These are phyloP conservation scores for Saxophila tyrrhenica DNA, from an alignment of 495 filamentous ascomycete species.

Conservation along the genomic window DNA sequence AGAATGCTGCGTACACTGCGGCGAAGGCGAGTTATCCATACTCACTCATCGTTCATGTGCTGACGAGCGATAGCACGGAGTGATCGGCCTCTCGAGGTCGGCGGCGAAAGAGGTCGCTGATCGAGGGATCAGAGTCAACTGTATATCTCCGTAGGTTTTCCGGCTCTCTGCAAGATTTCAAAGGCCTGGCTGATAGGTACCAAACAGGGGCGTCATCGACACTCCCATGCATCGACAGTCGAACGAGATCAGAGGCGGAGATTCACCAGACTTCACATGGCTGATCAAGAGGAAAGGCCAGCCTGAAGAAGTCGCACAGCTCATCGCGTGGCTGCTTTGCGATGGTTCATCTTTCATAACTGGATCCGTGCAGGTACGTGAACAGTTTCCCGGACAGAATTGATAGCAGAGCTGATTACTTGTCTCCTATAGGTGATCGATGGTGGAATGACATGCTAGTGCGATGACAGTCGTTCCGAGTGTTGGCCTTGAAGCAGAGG, in stretches of 20 bases:
- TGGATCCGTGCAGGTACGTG: conserved; percentile 16
- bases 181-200: background rate
- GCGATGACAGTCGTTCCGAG: too few relatives aligned
- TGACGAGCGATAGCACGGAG: conserved; percentile 12
- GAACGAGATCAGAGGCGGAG: conserved; percentile 27
- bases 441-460: background rate
- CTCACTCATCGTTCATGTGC: background rate
- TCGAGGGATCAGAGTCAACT: conserved; percentile 21
- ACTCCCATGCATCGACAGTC: conserved; percentile 43
- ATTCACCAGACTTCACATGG: conserved; percentile 13
- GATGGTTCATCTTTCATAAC: conserved; percentile 47
- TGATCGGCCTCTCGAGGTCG: conserved; percentile 21
- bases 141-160: conserved; percentile 22
- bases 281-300: conserved; percentile 34
- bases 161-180: too few relatives aligned
- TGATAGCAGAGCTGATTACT: background rate
- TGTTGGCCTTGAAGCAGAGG: too few relatives aligned
- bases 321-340: conserved; percentile 46
- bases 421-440: background rate
- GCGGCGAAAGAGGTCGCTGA: conserved; percentile 23
- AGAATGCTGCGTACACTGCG: conserved; percentile 20
- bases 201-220: conserved; percentile 40
- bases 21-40: background rate
- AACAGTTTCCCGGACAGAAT: too few relatives aligned
- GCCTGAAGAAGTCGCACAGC: conserved; percentile 40